Conservation (phyloP, 805 yeast genomes). For the Zygotorulaspora chibaensis region DNA sequence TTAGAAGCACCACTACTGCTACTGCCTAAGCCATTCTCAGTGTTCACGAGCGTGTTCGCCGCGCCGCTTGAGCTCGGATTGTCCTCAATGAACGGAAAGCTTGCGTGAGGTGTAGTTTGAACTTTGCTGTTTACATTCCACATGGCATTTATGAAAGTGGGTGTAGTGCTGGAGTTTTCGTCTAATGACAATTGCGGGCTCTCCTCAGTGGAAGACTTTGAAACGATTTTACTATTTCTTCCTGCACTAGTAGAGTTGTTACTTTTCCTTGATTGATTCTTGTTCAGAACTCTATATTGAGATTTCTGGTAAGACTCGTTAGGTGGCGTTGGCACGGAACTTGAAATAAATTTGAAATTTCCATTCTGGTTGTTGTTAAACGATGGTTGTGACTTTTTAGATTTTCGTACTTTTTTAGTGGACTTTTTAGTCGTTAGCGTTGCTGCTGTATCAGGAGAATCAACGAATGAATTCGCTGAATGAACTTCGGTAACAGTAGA, state of each 20-base stretch:
- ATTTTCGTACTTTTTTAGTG: conserved; percentile 11
- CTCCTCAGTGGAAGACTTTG: conserved; percentile 7
- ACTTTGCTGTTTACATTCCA: conserved; percentile 6
- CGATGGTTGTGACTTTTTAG: conserved; percentile 4
- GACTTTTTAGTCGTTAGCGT: background rate
- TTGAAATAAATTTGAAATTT: conserved; percentile 7
- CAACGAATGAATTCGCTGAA: background rate
- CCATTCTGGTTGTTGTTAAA: conserved; percentile 9
- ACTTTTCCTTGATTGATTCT: conserved; percentile 8
- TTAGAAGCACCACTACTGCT: conserved; percentile 9
- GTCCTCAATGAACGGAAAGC: conserved; percentile 8
- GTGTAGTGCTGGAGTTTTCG: conserved; percentile 8
- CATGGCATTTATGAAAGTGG: conserved; percentile 7
- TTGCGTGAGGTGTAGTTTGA: conserved; percentile 9
- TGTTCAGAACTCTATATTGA: conserved; percentile 1
- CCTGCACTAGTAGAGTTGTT: conserved; percentile 1
- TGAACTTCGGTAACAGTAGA: conserved; percentile 17
- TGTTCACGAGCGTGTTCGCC: conserved; percentile 3
- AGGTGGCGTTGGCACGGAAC: conserved; percentile 14
- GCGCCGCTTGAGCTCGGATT: conserved; percentile 1
- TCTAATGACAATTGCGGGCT: conserved; percentile 8
- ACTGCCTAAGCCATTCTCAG: conserved; percentile 7
- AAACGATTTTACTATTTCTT: background rate
- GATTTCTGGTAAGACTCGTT: conserved; percentile 5
- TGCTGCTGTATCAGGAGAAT: conserved; percentile 6